Evolutionary conservation across 2,329 filamentous ascomycete species (phyloP), one percentile per base, ranked within the genome.

Genomic region (Curvularia lunata): DNA sequence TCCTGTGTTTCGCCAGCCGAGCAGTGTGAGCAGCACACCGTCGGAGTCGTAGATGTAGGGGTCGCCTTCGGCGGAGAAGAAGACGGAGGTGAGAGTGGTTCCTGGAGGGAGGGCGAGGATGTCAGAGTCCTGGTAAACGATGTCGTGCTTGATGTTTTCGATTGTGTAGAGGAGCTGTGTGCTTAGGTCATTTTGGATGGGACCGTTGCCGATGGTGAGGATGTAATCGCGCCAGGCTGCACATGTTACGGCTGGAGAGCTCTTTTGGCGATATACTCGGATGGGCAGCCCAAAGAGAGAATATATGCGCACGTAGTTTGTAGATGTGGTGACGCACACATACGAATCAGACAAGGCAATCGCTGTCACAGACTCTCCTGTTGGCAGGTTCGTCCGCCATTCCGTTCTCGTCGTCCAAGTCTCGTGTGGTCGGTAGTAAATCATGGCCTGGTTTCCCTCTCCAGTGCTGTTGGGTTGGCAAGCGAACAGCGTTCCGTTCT

Each of bases 361-460:
- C 58, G 94, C 91, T 48, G 88, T 88, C 2, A 97, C 86, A 10
- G 88, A 85, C 77, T 99, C 95, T n/a, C 92, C 92, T 30, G 85
- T 84, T 0, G 95, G 95, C n/a, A 99, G 79, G 63, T 90, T 84
- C 0, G 90, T 97, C 48, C 91, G 88, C 92, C 94, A 98, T 77
- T 99, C 95, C 19, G 87, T 86, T 50, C 95, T 85, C 48, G 91
- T 85, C 2, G 93, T 97, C 95, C 95, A 99, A 1, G 91, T 96
- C 79, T 99, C 94, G 73, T 99, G 95, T 0, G 96, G 95, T 6
- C 95, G 87, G 77, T 98, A 99, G 78, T 97, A 97, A n/a, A 99
- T 86, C 30, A 88, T 89, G 4, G 94, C 91, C 2, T 91, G 88
- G 56, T 88, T 86, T 7, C 80, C 82, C 0, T 70, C 69, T 27